A percentile compares a stretch with the other conserved stretches of the same genome.
phyloP scores from a whole-genome alignment of 2,329 filamentous ascomycete species.

The Coniochaeta hoffmannii region DNA sequence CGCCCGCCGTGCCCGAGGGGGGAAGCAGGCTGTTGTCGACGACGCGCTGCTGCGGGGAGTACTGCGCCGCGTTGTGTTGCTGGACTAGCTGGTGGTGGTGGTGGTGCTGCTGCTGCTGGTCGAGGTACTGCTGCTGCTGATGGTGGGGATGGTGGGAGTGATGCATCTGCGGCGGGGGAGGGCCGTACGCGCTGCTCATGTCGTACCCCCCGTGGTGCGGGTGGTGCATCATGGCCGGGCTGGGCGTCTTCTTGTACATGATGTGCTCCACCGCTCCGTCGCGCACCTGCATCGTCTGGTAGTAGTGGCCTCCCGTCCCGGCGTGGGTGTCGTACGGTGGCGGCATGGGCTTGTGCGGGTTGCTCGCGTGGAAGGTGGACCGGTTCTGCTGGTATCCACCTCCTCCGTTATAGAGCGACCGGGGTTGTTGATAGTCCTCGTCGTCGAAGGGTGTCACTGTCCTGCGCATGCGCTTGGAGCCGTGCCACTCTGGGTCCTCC shows the following conservation, averaged over 20 bases:
- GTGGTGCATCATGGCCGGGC: constrained; percentile 13
- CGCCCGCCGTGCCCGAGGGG: constrained; percentile 11
- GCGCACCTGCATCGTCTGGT: constrained; percentile 22
- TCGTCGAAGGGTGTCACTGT: constrained; percentile 3
- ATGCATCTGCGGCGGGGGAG: constrained; percentile 3
- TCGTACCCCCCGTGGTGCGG: neutral
- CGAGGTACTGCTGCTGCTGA: constrained; percentile 1
- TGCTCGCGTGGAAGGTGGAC: constrained; percentile 26
- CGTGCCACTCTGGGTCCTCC: constrained; percentile 8
- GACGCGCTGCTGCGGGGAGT: constrained; percentile 17
- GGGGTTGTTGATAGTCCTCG: constrained; percentile 20
- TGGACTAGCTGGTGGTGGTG: constrained; percentile 1
- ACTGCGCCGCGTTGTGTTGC: constrained; percentile 3
- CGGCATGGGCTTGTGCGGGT: constrained; percentile 28
- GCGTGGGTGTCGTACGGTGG: constrained; percentile 26
- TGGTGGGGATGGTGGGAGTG: constrained; percentile 3
- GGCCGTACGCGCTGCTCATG: neutral
- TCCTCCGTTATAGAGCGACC: neutral
- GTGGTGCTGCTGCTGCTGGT: constrained; percentile 1
- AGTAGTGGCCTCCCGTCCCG: constrained; percentile 24
- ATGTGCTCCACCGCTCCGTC: constrained; percentile 20
- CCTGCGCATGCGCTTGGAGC: neutral
- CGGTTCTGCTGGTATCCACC: constrained; percentile 13
- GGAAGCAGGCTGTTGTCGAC: constrained; percentile 19
- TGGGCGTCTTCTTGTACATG: constrained; percentile 25